Base-by-base conservation (phyloP, 2,329 filamentous ascomycete species). In the Didymosphaeria variabile region DNA sequence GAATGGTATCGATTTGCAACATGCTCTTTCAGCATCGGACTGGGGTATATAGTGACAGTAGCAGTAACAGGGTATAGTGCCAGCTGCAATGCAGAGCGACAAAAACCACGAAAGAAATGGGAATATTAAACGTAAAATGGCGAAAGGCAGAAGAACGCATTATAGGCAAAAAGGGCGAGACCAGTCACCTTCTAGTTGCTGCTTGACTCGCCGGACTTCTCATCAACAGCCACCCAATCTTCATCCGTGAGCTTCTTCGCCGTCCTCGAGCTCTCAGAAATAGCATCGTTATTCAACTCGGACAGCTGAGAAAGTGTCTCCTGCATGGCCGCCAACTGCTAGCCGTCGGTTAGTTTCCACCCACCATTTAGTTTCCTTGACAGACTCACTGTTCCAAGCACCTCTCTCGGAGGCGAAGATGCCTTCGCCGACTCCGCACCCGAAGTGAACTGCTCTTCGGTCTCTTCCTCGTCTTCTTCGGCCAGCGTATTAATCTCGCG, bases 251-350 rank as follows among this genome's bases (percentile, higher is more conserved):
- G 71, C 50, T 64, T 69, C 44, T 71, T 65, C 2, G 74, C 75
- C 0, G 75, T 75, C 34, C 71, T 61, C 17, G 74, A 73, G 60
- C 73, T 76, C 56, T 78, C 76, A 2, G 63, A 64, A 53, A 78
- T 73, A 0, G 68, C 70, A 8, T 76, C 75, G 29, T 77, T 71
- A 52, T 78, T 78, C 6, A 78, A 65, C 26, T 77, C 74, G 31
- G 61, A 69, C 7, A 78, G 72, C 58, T 78, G 76, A 7, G 67
- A 70, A 3, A 78, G 58, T 5, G 76, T 74, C 61, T 74, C 71
- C 60, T 77, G 73, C 76, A 78, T 78, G 49, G 73, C 73, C 57
- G 76, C 76, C 63, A 78, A 73, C 76, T 78, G 76, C 74, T 77
- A 71, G 60, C 68, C 62, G 64, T 63, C 63, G 61, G 71, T 78